Conservation (phyloP, 768 basidiomycete genomes). For the Kondoa subrosea region DNA sequence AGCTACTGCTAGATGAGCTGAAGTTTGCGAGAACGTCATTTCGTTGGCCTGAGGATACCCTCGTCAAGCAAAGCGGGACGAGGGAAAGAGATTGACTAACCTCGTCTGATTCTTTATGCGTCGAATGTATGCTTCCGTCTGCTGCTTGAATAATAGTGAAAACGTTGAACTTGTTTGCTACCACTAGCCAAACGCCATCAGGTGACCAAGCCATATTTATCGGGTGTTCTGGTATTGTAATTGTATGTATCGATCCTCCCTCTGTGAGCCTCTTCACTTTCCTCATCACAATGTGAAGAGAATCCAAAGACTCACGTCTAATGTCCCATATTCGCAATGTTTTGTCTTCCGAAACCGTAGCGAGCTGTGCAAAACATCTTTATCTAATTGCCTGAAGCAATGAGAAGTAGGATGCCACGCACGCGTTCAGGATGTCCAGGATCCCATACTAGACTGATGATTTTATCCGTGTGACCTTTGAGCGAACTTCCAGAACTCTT, state of each 20-base stretch:
- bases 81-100: neutral
- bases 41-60: conserved; percentile 1
- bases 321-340: conserved; percentile 3
- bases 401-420: neutral
- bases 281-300: neutral
- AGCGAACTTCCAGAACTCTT: conserved; percentile 5
- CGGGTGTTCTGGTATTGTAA: conserved; percentile 1
- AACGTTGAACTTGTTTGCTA: conserved; percentile 6
- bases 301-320: neutral
- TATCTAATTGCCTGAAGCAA: too few species aligned
- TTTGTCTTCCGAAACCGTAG: conserved; percentile 2
- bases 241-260: neutral
- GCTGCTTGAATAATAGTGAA: neutral
- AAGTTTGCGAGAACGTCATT: neutral
- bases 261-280: neutral
- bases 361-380: neutral
- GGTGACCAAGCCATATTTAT: conserved; percentile 3
- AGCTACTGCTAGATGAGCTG: neutral
- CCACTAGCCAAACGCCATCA: conserved; percentile 1
- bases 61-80: neutral
- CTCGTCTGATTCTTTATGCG: conserved; percentile 6
- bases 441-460: conserved; percentile 1
- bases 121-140: neutral
- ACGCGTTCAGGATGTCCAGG: neutral
- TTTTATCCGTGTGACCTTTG: neutral